phyloP scores from a whole-genome alignment of 257 asterid species.

The Vinca minor region DNA sequence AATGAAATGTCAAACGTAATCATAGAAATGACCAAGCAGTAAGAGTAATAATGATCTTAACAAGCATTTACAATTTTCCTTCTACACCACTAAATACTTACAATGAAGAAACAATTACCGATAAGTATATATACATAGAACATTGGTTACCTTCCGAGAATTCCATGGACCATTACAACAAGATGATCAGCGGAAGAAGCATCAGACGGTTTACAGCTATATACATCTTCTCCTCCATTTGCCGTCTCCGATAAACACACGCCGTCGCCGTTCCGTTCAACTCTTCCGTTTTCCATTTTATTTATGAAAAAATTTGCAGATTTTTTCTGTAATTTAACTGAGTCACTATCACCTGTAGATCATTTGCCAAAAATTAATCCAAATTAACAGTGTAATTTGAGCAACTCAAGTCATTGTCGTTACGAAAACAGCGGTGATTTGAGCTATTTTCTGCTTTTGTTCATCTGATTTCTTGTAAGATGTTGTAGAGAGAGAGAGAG shows the following conservation, averaged over 20 bases:
- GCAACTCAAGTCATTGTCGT: not conserved
- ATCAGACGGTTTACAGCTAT: conserved; percentile 47
- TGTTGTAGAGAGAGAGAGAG: not conserved
- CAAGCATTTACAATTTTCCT: not conserved
- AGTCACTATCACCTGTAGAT: not conserved
- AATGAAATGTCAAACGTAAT: not conserved
- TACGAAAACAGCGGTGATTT: not conserved
- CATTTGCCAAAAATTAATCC: conserved; percentile 4
- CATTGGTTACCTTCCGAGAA: conserved; percentile 73
- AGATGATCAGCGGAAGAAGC: conserved; percentile 83
- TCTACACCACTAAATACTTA: not conserved
- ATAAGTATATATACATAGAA: not conserved
- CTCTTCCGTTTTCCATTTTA: conserved; percentile 34
- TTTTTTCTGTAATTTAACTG: not conserved
- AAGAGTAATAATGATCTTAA: not conserved
- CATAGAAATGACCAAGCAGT: not conserved
- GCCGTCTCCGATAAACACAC: conserved; percentile 53
- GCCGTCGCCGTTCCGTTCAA: conserved; percentile 27
- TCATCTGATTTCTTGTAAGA: not conserved
- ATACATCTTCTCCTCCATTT: conserved; percentile 66
- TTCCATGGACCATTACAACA: conserved; percentile 91
- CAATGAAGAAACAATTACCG: not conserved
- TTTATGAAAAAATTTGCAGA: not conserved
- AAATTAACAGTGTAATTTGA: not conserved
- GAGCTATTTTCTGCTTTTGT: not conserved